A percentile compares a stretch with the other conserved stretches of the same genome.
Evolutionary conservation across 176 grass and related monocot genomes (phyloP).

Genomic region (Lolium perenne): DNA sequence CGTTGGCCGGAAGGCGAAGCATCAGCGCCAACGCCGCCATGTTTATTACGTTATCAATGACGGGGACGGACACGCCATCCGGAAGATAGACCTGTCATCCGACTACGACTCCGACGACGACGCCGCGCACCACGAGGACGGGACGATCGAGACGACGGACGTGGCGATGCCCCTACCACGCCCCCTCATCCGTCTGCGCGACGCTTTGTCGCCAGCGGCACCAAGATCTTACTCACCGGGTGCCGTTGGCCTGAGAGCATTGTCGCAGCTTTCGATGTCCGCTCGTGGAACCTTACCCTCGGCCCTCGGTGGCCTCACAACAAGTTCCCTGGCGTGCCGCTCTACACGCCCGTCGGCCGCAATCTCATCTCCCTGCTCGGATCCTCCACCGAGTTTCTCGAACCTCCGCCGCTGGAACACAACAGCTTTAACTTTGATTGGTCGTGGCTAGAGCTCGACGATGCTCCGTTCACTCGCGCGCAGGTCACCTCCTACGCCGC

Average conservation of each 20-base stretch:
- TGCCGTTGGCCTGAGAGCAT: not conserved
- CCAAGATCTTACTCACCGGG: not conserved
- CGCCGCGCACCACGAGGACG: not conserved
- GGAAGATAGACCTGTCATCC: not conserved
- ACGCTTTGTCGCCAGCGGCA: not conserved
- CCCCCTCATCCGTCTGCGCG: not conserved
- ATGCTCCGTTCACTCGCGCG: not conserved
- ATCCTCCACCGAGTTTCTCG: not conserved
- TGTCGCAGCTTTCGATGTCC: not conserved
- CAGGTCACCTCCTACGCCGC: not conserved
- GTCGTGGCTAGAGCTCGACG: not conserved
- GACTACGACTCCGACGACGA: slow-evolving; percentile 6
- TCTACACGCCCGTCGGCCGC: not conserved
- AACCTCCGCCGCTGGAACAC: not conserved
- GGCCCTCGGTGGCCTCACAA: not conserved
- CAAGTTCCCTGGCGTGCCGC: not conserved
- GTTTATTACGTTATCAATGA: not conserved
- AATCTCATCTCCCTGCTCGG: not conserved
- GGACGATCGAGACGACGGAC: not conserved
- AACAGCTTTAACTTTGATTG: not conserved
- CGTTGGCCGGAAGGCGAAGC: not conserved
- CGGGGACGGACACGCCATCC: not conserved
- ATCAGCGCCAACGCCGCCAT: not conserved
- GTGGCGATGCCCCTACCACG: not conserved
- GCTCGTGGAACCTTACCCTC: not conserved